phyloP scores from a whole-genome alignment of 352 stramenopile genomes.

The Pythium volutum region DNA sequence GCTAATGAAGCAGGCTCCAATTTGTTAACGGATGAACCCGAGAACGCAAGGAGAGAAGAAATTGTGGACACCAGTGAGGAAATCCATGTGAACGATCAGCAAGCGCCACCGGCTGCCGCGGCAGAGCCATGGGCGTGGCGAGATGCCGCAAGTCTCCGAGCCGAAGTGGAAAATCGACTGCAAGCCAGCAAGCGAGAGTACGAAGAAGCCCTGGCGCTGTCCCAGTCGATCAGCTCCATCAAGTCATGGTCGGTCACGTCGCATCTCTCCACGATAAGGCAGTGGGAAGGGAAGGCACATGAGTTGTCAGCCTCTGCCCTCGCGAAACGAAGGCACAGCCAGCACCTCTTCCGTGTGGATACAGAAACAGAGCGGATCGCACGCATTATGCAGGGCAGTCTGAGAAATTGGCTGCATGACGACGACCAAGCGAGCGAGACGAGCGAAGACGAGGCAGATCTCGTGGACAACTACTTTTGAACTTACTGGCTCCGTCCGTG shows the following conservation, averaged over 20 bases:
- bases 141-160: constrained; percentile 11
- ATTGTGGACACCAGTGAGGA: neutral
- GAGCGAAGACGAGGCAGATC: constrained; percentile 9
- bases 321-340: neutral
- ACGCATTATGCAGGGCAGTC: constrained; percentile 71
- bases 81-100: neutral
- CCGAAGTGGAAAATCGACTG: constrained; percentile 16
- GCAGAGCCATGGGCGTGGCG: constrained; percentile 13
- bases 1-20: neutral
- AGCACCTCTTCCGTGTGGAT: constrained; percentile 30
- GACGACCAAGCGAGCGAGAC: constrained; percentile 29
- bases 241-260: constrained; percentile 9
- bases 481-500: no score
- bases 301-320: constrained; percentile 16
- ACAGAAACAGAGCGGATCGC: constrained; percentile 79
- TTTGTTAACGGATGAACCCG: neutral
- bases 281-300: constrained; percentile 3
- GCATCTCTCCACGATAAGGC: neutral
- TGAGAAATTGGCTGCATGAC: constrained; percentile 59
- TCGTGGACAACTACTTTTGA: constrained; percentile 25
- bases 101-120: neutral
- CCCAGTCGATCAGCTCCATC: constrained; percentile 10
- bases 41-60: neutral
- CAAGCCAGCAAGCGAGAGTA: constrained; percentile 17
- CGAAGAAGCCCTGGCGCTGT: constrained; percentile 15